Conservation (phyloP, 176 grass and related monocot species). For the Rhipidocladum racemiflorum region DNA sequence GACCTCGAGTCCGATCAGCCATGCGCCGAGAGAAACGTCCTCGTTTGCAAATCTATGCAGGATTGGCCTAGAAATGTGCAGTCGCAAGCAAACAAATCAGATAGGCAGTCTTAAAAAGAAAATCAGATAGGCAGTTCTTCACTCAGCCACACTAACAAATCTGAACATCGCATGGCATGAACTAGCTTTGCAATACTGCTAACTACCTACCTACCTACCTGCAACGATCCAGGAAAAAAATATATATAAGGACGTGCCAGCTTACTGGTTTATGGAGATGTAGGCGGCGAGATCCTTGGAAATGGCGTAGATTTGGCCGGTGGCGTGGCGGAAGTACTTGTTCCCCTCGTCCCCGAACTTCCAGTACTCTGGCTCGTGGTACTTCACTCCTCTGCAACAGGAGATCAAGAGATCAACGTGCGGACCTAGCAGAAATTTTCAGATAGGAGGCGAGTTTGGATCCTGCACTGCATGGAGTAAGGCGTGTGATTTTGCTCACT, state of each 20-base stretch:
- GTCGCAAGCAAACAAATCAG: background rate
- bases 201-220: background rate
- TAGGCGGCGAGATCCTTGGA: slow-evolving; percentile 90
- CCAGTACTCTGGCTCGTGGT: slow-evolving; percentile 96
- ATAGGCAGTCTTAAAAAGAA: background rate
- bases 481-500: slow-evolving; percentile 39
- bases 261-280: slow-evolving; percentile 80
- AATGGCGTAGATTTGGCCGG: slow-evolving; percentile 90
- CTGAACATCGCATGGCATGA: background rate
- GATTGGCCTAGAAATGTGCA: slow-evolving; percentile 57
- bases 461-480: background rate
- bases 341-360: slow-evolving; percentile 95
- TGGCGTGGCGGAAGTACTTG: slow-evolving; percentile 93
- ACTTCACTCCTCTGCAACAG: slow-evolving; percentile 66
- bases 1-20: slow-evolving; percentile 81
- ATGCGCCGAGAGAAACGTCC: slow-evolving; percentile 81
- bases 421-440: background rate
- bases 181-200: background rate
- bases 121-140: background rate
- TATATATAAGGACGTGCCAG: background rate
- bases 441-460: background rate
- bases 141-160: no score
- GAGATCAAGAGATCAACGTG: background rate
- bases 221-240: background rate
- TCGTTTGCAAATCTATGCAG: slow-evolving; percentile 84